Evolutionary conservation across 2,329 filamentous ascomycete species (phyloP).

Genomic region (Phaeosphaeriaceae sp.): DNA sequence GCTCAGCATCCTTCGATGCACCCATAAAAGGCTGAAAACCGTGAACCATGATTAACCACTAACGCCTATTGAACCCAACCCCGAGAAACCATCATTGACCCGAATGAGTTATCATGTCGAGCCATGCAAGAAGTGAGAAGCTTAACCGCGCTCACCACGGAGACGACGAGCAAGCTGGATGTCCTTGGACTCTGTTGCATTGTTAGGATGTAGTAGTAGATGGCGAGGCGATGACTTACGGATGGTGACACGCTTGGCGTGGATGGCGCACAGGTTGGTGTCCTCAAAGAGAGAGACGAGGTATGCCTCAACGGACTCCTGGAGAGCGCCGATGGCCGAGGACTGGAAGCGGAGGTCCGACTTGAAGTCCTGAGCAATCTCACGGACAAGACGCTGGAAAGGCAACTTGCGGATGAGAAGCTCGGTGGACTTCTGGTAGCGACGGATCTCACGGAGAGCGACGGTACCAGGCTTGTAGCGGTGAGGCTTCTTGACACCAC

Average conservation of each 20-base stretch:
- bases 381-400: slow-evolving; percentile 79
- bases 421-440: slow-evolving; percentile 88
- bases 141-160: slow-evolving; percentile 62
- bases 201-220: slow-evolving; percentile 24
- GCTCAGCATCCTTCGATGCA: slow-evolving; percentile 45
- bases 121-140: slow-evolving; percentile 28
- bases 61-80: slow-evolving; percentile 44
- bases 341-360: slow-evolving; percentile 91
- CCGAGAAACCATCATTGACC: slow-evolving; percentile 33
- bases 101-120: slow-evolving; percentile 35
- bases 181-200: slow-evolving; percentile 81
- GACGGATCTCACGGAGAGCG: slow-evolving; percentile 88
- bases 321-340: slow-evolving; percentile 93
- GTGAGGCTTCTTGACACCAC: slow-evolving; percentile 67
- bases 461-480: slow-evolving; percentile 70
- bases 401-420: slow-evolving; percentile 82
- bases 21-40: slow-evolving; percentile 47
- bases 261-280: slow-evolving; percentile 97
- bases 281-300: slow-evolving; percentile 98
- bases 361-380: slow-evolving; percentile 72
- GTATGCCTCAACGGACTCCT: slow-evolving; percentile 99
- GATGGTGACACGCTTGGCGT: slow-evolving; percentile 99
- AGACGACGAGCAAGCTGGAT: slow-evolving; percentile 81
- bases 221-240: slow-evolving; percentile 35
- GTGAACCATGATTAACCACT: slow-evolving; percentile 43